Evolutionary conservation across 139 green algal species (phyloP).

Genomic region (Spirogloea muscicola): DNA sequence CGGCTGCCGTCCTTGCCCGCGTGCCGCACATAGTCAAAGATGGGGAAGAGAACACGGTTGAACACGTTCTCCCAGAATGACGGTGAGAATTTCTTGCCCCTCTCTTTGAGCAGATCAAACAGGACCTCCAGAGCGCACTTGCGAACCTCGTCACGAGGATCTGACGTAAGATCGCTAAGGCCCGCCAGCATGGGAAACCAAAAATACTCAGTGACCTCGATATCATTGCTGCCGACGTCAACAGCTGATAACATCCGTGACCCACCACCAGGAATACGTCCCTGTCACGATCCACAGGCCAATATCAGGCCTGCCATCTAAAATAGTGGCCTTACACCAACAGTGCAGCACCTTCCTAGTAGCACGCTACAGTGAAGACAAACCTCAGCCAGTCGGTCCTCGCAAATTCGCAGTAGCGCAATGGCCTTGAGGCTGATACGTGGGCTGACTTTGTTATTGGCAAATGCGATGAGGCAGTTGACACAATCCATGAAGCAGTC

Average conservation of each 20-base stretch:
- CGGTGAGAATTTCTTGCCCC: slow-evolving; percentile 81
- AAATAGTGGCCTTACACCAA: too few species aligned
- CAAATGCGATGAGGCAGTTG: slow-evolving; percentile 98
- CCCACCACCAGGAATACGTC: slow-evolving; percentile 18
- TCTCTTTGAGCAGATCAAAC: slow-evolving; percentile 90
- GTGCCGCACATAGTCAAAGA: slow-evolving; percentile 89
- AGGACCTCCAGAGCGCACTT: slow-evolving; percentile 61
- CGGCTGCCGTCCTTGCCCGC: slow-evolving; percentile 48
- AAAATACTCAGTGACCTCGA: slow-evolving; percentile 64
- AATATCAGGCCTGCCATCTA: neutral
- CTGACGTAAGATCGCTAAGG: slow-evolving; percentile 93
- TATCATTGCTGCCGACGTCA: slow-evolving; percentile 12
- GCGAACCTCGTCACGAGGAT: slow-evolving; percentile 84
- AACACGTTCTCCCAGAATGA: slow-evolving; percentile 92
- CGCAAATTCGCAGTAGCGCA: slow-evolving; percentile 94
- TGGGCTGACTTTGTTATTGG: slow-evolving; percentile 90
- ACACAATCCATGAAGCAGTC: slow-evolving; percentile 98
- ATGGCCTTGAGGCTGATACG: slow-evolving; percentile 93
- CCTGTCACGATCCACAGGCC: neutral
- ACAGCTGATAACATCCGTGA: slow-evolving; percentile 16
- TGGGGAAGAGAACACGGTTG: slow-evolving; percentile 88
- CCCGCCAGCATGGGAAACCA: slow-evolving; percentile 98
- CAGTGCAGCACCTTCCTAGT: too few species aligned
- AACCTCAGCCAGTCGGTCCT: slow-evolving; percentile 86
- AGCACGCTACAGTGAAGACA: too few species aligned